phyloP scores from a whole-genome alignment of 2,329 filamentous ascomycete genomes.

The Pseudogymnoascus sp. region DNA sequence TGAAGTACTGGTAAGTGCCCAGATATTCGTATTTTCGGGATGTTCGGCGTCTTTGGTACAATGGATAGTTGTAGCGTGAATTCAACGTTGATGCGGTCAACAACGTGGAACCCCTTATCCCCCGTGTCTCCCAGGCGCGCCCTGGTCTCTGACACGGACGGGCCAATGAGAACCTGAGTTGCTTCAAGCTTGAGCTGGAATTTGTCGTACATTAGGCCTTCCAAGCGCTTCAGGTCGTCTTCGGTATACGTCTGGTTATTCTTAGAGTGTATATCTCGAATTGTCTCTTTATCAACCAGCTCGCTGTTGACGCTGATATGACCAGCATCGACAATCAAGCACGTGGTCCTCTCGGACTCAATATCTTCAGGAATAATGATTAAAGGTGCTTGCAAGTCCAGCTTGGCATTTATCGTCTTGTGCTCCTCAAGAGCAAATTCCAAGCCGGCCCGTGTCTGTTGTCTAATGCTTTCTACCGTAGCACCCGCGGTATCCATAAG shows the following conservation, averaged over 20 bases:
- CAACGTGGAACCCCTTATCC: conserved; percentile 72
- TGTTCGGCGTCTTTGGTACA: conserved; percentile 85
- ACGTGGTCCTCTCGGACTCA: conserved; percentile 68
- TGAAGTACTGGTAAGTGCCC: conserved; percentile 89
- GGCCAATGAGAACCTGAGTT: conserved; percentile 90
- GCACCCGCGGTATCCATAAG: conserved; percentile 93
- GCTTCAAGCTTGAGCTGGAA: conserved; percentile 89
- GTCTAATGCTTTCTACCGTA: conserved; percentile 86
- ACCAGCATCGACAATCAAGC: conserved; percentile 90
- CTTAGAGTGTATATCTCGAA: conserved; percentile 84
- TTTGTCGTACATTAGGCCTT: conserved; percentile 95
- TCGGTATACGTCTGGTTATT: conserved; percentile 81
- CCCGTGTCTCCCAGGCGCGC: conserved; percentile 64
- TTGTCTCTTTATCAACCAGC: conserved; percentile 81
- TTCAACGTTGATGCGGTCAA: conserved; percentile 95
- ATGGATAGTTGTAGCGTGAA: conserved; percentile 96
- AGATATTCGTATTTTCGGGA: conserved; percentile 85
- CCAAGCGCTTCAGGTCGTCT: conserved; percentile 77
- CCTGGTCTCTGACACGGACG: conserved; percentile 84
- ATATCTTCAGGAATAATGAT: conserved; percentile 96
- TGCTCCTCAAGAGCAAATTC: conserved; percentile 96
- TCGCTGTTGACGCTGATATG: conserved; percentile 93
- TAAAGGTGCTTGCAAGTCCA: conserved; percentile 90
- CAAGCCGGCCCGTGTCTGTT: conserved; percentile 90
- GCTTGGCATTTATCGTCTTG: conserved; percentile 92